Conservation (phyloP, 805 yeast species). For the Candida sakaeoensis region DNA sequence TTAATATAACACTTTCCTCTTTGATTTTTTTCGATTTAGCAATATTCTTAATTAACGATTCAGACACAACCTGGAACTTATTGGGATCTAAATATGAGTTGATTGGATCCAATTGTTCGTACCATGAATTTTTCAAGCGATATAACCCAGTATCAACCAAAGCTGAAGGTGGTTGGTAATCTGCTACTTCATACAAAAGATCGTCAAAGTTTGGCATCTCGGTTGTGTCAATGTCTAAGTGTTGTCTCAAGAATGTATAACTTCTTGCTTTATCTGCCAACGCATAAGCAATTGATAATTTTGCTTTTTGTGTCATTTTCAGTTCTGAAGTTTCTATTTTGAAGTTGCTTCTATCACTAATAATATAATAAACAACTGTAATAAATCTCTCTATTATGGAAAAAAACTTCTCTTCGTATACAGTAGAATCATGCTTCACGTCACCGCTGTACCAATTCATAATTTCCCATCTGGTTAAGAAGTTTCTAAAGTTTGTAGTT, state of each 20-base stretch:
- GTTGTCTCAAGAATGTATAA: slow-evolving; percentile 45
- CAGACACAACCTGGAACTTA: slow-evolving; percentile 51
- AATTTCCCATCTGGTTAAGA: slow-evolving; percentile 57
- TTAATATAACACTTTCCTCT: slow-evolving; percentile 42
- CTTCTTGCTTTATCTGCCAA: slow-evolving; percentile 51
- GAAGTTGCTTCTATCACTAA: slow-evolving; percentile 36
- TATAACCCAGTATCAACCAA: slow-evolving; percentile 60
- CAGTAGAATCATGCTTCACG: slow-evolving; percentile 27
- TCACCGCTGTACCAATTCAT: slow-evolving; percentile 44
- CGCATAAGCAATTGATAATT: slow-evolving; percentile 44
- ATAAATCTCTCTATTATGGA: slow-evolving; percentile 42
- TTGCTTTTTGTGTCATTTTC: slow-evolving; percentile 26
- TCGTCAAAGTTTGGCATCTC: slow-evolving; percentile 43
- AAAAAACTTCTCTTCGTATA: slow-evolving; percentile 47
- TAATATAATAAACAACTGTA: slow-evolving; percentile 40
- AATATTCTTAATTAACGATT: slow-evolving; percentile 42
- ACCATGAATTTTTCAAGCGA: slow-evolving; percentile 55
- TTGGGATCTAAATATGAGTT: slow-evolving; percentile 43
- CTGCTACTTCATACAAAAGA: slow-evolving; percentile 59
- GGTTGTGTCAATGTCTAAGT: slow-evolving; percentile 24
- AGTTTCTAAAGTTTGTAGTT: slow-evolving; percentile 28
- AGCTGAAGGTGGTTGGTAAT: slow-evolving; percentile 58
- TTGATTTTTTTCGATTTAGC: slow-evolving; percentile 35
- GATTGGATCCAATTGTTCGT: slow-evolving; percentile 60
- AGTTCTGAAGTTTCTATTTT: slow-evolving; percentile 20